Conservation (phyloP, 2,329 filamentous ascomycete genomes). For the Fusarium neocosmosporiellum region DNA sequence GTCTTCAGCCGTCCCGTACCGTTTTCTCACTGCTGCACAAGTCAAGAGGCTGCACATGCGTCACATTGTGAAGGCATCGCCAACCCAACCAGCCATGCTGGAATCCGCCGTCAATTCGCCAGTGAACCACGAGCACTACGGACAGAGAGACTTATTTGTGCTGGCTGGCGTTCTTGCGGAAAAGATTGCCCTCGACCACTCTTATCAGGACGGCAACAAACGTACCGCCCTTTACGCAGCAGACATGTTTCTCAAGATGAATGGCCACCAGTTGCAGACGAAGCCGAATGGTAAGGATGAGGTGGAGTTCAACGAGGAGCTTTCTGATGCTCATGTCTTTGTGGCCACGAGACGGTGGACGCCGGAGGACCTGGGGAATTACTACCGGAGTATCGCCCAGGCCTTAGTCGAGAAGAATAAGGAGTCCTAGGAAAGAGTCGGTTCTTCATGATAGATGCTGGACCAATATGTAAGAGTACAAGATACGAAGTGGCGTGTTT, state of each 20-base stretch:
- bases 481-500: not conserved
- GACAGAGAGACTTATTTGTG: slow-evolving; percentile 31
- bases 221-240: slow-evolving; percentile 26
- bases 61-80: not conserved
- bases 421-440: not conserved
- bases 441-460: not conserved
- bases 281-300: not conserved
- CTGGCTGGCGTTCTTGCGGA: slow-evolving; percentile 33
- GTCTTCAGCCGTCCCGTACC: not conserved
- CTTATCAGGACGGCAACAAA: slow-evolving; percentile 37
- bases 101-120: not conserved
- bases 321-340: slow-evolving; percentile 26
- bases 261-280: slow-evolving; percentile 30
- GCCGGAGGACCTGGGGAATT: slow-evolving; percentile 26
- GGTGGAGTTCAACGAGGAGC: slow-evolving; percentile 1
- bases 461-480: not conserved
- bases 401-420: not conserved
- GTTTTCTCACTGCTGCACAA: not conserved
- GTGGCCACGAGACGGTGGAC: slow-evolving; percentile 32
- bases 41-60: not conserved
- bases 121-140: slow-evolving; percentile 12
- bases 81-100: not conserved
- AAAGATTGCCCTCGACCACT: slow-evolving; percentile 38
- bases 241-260: slow-evolving; percentile 38
- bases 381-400: slow-evolving; percentile 21